These are phyloP conservation scores for Curvularia sp. DNA, from an alignment of 2,329 filamentous ascomycete genomes.

Conservation along the genomic window DNA sequence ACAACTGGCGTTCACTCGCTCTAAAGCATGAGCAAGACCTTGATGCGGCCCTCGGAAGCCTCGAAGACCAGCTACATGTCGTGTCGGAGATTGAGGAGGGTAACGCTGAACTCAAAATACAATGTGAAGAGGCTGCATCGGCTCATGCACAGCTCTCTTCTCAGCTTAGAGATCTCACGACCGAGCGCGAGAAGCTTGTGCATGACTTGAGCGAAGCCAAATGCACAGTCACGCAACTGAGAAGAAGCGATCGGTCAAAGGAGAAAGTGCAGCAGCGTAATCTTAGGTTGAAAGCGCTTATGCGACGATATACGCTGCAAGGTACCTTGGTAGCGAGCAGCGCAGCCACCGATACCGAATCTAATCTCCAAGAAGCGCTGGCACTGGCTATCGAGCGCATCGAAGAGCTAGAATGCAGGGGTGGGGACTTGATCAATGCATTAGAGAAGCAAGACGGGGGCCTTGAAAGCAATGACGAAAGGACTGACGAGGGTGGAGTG, in stretches of 20 bases:
- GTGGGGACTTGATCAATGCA: conserved; percentile 20
- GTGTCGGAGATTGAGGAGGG: conserved; percentile 1
- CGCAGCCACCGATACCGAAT: conserved; percentile 6
- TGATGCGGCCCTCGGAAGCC: neutral
- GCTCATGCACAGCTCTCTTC: conserved; percentile 3
- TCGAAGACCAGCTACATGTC: conserved; percentile 4
- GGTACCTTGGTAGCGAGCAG: neutral
- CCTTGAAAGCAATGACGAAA: conserved; percentile 10
- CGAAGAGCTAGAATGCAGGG: conserved; percentile 25
- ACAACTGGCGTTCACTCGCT: conserved; percentile 14
- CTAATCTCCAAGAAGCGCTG: conserved; percentile 22
- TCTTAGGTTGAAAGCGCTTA: conserved; percentile 20
- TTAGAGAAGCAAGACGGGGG: conserved; percentile 10
- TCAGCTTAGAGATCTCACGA: neutral
- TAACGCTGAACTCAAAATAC: conserved; percentile 3
- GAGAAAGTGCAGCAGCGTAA: conserved; percentile 28
- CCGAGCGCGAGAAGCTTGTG: conserved; percentile 16
- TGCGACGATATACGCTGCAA: conserved; percentile 9
- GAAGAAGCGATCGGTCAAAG: conserved; percentile 29
- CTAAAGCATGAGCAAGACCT: conserved; percentile 12
- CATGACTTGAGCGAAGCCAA: conserved; percentile 13
- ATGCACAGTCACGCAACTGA: conserved; percentile 13
- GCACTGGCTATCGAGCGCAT: conserved; percentile 21
- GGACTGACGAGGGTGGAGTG: conserved; percentile 8
- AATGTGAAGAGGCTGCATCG: conserved; percentile 7